Conservation (phyloP, 306 rosid species). For the Cucumis melo region DNA sequence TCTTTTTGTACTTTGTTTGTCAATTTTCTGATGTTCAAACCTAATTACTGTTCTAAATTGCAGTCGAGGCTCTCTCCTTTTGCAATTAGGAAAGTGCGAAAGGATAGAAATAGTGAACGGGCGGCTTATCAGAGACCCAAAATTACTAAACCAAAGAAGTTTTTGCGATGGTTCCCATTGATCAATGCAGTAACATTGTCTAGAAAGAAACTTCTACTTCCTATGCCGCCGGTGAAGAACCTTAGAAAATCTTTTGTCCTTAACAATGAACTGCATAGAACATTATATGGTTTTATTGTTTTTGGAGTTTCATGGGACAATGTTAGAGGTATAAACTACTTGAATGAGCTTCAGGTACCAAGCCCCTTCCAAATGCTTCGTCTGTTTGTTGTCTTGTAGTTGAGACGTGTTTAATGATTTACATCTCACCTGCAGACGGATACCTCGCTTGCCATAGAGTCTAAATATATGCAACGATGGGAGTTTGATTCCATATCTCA, state of each 20-base stretch:
- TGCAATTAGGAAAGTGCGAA: constrained; percentile 56
- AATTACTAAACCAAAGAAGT: constrained; percentile 27
- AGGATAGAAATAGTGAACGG: constrained; percentile 31
- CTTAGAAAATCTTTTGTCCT: constrained; percentile 47
- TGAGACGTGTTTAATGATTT: constrained; percentile 1
- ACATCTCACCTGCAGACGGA: constrained; percentile 54
- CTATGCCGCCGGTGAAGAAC: constrained; percentile 78
- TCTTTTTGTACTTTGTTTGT: background rate
- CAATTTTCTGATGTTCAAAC: constrained; percentile 5
- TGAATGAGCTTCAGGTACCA: constrained; percentile 85
- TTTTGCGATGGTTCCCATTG: constrained; percentile 50
- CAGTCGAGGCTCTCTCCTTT: constrained; percentile 98
- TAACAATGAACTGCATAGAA: constrained; percentile 65
- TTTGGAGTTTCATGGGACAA: constrained; percentile 72
- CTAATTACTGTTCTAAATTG: background rate
- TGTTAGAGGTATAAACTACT: constrained; percentile 88
- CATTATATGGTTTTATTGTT: constrained; percentile 72
- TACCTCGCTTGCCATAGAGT: constrained; percentile 73
- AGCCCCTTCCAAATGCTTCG: constrained; percentile 8
- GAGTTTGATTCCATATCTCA: constrained; percentile 87
- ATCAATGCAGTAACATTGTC: constrained; percentile 45
- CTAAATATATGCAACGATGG: constrained; percentile 81
- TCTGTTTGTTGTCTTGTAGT: constrained; percentile 8
- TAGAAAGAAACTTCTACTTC: constrained; percentile 60
- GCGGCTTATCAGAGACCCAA: constrained; percentile 29